phyloP scores from a whole-genome alignment of 164 flowering plant species.

The Vitis riparia region DNA sequence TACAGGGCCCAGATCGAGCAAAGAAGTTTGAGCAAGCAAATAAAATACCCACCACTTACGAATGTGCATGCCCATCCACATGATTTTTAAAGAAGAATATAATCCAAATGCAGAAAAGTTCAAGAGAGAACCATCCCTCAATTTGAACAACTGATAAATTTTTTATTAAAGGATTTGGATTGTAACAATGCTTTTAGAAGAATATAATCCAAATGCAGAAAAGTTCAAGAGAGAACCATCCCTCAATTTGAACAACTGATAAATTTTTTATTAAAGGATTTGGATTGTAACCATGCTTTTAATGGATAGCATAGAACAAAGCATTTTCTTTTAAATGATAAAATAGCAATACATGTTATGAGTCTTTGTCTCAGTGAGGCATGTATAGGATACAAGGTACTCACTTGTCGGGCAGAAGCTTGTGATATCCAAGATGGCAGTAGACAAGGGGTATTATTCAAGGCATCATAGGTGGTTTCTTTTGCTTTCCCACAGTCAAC shows the following conservation, averaged over 20 bases:
- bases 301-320: too few relatives aligned
- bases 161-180: too few relatives aligned
- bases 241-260: too few relatives aligned
- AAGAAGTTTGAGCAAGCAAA: background rate
- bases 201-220: background rate
- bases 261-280: too few relatives aligned
- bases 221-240: background rate
- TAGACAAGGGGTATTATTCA: constrained; percentile 96
- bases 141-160: too few relatives aligned
- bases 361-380: background rate
- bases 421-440: constrained; percentile 99
- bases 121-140: too few relatives aligned
- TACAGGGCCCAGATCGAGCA: background rate
- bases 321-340: too few relatives aligned
- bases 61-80: background rate
- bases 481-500: constrained; percentile 99
- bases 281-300: too few relatives aligned
- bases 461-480: constrained; percentile 98
- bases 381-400: constrained; percentile 17
- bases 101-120: background rate
- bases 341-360: background rate
- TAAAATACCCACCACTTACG: background rate
- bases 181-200: background rate
- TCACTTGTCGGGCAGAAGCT: constrained; percentile 98
- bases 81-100: background rate